Evolutionary conservation across 2,329 filamentous ascomycete genomes (phyloP), one percentile per base, ranked within the genome.

Genomic region (Eutypa lata): DNA sequence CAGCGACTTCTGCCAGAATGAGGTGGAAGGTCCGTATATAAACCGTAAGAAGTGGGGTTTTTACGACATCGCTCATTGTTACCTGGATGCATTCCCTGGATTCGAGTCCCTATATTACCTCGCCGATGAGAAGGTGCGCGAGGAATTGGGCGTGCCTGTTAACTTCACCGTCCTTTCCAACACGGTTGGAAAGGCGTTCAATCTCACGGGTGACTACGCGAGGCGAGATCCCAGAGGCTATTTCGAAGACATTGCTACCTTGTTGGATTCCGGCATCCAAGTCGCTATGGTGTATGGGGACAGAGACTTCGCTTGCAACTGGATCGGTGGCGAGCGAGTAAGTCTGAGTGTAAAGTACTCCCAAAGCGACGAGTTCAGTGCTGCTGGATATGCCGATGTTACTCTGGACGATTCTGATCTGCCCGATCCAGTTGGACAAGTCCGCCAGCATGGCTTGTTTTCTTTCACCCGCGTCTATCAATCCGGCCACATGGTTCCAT

Each of bases 201-300:
- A 3, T 75, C 78, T 42, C 16, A 61, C 60, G 3, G 60, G 57
- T n/a, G 68, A 66, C 47, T 52, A 50, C 50, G 37, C 57, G 26
- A 59, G 61, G 49, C 56, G 60, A 47, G 56, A 57, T 35, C 60
- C 57, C 10, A 52, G 53, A 3, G 50, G 58, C 2, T 55, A 56
- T 49, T 57, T 81, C 0, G 73, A 71, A 2, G 77, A 77, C 49
- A 66, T 84, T 1, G 59, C 55, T 31, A 48, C 33, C 16, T 38
- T 61, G 10, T 71, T 84, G 10, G 78, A 83, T 50, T 68, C 73
- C 6, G 80, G 79, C 4, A 72, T 83, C 45, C 77, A 77, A 50
- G 76, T 83, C 3, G 71, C 77, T 5, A 68, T 83, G 7, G 67
- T 81, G 8, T 81, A 82, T 54, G 81, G 80, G 5, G 81, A 84